Evolutionary conservation across 139 green algal genomes (phyloP).

Genomic region (Coelastrella sp.): DNA sequence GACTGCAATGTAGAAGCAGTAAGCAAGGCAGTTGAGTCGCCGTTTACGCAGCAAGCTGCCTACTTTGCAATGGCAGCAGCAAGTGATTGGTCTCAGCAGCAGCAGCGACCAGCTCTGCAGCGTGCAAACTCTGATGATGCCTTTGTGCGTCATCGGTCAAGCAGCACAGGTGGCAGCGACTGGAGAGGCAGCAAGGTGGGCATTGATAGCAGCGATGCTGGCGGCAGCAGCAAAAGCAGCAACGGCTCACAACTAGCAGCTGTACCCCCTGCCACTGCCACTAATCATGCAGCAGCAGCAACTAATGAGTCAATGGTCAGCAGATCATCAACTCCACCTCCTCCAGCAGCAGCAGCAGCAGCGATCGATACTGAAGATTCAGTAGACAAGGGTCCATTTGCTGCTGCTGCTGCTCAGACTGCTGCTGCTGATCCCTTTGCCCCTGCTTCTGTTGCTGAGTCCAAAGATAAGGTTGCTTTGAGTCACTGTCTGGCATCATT

Average conservation of each 20-base stretch:
- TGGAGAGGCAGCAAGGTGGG: neutral
- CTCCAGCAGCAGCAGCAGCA: no score
- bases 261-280: neutral
- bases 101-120: neutral
- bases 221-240: neutral
- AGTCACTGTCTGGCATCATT: constrained; percentile 60
- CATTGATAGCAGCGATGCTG: neutral
- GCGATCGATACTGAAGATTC: no score
- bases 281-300: neutral
- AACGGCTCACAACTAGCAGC: neutral
- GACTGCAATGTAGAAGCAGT: no score
- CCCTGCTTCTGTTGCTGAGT: neutral
- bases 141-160: neutral
- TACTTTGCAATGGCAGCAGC: no score
- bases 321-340: no score
- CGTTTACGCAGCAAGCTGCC: no score
- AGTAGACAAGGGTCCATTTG: no score
- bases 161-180: neutral
- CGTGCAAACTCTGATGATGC: constrained; percentile 18
- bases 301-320: no score
- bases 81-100: no score
- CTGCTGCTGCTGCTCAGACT: neutral
- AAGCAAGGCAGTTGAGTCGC: no score
- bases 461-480: neutral
- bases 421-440: neutral